Evolutionary conservation across 257 asterid species (phyloP).

Genomic region (Osmanthus fragrans): DNA sequence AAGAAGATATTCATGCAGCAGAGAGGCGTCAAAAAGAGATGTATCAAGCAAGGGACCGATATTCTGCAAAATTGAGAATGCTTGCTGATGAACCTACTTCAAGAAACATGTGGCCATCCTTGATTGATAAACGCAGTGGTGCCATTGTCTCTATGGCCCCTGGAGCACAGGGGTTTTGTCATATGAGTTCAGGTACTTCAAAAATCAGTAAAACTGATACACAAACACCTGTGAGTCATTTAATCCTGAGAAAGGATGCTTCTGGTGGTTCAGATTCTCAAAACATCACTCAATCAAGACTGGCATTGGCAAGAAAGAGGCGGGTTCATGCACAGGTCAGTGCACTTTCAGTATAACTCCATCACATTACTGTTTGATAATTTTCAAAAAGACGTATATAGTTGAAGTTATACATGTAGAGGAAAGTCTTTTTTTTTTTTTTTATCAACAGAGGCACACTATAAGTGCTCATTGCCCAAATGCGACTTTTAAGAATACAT

Average conservation of each 20-base stretch:
- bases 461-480: constrained; percentile 7
- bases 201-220: constrained; percentile 49
- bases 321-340: constrained; percentile 84
- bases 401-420: constrained; percentile 7
- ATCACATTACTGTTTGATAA: constrained; percentile 7
- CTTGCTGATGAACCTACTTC: constrained; percentile 50
- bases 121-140: constrained; percentile 45
- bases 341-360: neutral
- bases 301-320: constrained; percentile 62
- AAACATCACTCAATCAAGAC: constrained; percentile 59
- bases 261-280: constrained; percentile 58
- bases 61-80: constrained; percentile 52
- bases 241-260: constrained; percentile 44
- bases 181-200: constrained; percentile 40
- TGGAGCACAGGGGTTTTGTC: constrained; percentile 44
- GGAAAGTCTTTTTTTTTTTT: constrained; percentile 1
- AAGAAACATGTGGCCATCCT: constrained; percentile 46
- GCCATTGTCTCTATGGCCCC: constrained; percentile 36
- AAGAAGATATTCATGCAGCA: constrained; percentile 81
- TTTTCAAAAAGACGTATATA: neutral
- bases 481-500: neutral
- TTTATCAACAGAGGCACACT: neutral
- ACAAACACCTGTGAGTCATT: constrained; percentile 53
- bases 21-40: constrained; percentile 77
- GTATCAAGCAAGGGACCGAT: constrained; percentile 64